phyloP scores from a whole-genome alignment of 2,329 filamentous ascomycete genomes.

The Sordariomycetes sp. region DNA sequence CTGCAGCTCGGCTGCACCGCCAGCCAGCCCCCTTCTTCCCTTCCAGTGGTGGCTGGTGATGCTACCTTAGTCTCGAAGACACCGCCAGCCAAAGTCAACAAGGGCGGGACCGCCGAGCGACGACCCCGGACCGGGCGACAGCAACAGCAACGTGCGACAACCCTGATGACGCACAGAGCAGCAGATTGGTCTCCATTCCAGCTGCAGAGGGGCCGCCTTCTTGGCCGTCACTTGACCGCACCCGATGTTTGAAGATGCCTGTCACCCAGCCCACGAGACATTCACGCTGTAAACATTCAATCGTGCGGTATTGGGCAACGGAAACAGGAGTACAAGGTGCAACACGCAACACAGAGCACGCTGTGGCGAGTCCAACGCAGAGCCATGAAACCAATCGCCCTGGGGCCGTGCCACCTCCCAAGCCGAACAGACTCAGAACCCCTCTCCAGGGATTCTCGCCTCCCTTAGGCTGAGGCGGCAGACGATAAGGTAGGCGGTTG shows the following conservation, averaged over 20 bases:
- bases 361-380: no score
- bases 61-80: not conserved
- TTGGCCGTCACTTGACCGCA: constrained; percentile 3
- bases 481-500: no score
- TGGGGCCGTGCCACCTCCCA: no score
- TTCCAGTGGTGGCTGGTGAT: not conserved
- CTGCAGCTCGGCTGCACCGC: not conserved
- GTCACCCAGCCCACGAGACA: not conserved
- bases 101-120: not conserved
- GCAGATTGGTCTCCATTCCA: constrained; percentile 6
- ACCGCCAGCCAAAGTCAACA: not conserved
- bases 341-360: no score
- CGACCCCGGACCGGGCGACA: not conserved
- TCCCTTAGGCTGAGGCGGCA: no score
- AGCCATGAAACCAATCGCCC: no score
- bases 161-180: constrained; percentile 1
- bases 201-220: constrained; percentile 1
- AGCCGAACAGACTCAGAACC: no score
- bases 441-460: no score
- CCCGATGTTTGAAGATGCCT: not conserved
- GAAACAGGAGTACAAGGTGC: no score
- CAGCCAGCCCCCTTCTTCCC: not conserved
- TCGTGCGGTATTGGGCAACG: no score
- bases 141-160: constrained; percentile 1
- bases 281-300: no score